Conservation (phyloP, 2,329 filamentous ascomycete genomes). For the Trichoderma sp. region DNA sequence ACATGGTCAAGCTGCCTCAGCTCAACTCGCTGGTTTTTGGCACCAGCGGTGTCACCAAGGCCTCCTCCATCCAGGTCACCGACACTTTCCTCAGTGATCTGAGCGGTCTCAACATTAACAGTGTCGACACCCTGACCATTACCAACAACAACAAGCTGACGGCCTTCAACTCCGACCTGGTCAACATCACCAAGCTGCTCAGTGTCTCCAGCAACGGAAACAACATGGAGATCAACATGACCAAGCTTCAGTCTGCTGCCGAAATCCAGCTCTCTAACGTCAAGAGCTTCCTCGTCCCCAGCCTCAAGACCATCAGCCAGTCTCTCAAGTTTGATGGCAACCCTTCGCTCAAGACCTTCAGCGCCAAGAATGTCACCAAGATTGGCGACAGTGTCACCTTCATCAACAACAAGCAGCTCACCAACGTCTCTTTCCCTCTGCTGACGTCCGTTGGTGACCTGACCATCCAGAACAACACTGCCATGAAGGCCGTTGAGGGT, state of each 20-base stretch:
- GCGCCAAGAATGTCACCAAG: constrained; percentile 69
- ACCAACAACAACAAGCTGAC: constrained; percentile 87
- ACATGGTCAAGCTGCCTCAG: constrained; percentile 70
- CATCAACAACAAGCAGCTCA: constrained; percentile 62
- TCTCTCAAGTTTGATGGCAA: constrained; percentile 85
- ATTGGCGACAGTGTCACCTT: constrained; percentile 62
- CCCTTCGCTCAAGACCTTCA: constrained; percentile 61
- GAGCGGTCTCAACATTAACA: constrained; percentile 76
- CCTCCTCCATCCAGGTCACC: constrained; percentile 70
- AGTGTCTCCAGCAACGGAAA: constrained; percentile 80
- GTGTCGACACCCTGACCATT: constrained; percentile 74
- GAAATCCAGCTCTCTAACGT: constrained; percentile 69
- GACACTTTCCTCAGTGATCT: constrained; percentile 84
- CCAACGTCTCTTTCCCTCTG: constrained; percentile 74
- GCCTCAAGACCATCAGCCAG: constrained; percentile 71
- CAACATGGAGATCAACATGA: constrained; percentile 70
- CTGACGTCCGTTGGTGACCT: constrained; percentile 71
- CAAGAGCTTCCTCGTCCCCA: constrained; percentile 71
- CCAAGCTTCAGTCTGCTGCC: constrained; percentile 67
- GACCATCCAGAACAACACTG: constrained; percentile 88
- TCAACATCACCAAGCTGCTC: constrained; percentile 71
- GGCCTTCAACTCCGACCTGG: constrained; percentile 74
- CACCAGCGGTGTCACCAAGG: constrained; percentile 63
- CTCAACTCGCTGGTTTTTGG: constrained; percentile 55
- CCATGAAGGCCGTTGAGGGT: constrained; percentile 63